Evolutionary conservation across 129 eudicot species (phyloP).

Genomic region (Helianthus tuberosus): DNA sequence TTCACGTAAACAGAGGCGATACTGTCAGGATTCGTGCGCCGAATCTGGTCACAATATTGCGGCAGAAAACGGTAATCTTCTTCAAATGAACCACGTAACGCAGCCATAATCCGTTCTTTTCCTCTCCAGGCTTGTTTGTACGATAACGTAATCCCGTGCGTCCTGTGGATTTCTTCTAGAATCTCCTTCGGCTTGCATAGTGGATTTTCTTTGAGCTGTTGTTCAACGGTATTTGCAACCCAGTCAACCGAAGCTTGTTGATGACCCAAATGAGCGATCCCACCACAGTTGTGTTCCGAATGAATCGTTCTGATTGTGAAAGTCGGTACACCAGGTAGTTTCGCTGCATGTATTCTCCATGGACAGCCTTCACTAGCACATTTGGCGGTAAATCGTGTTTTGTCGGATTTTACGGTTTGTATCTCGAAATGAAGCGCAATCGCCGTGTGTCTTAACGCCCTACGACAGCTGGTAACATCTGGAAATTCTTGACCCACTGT

Average conservation of each 20-base stretch:
- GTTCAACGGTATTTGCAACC: conserved; percentile 85
- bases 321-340: conserved; percentile 90
- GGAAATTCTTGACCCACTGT: conserved; percentile 89
- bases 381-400: conserved; percentile 84
- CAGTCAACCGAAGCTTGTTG: conserved; percentile 98
- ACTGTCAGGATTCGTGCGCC: conserved; percentile 79
- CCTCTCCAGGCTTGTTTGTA: conserved; percentile 99
- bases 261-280: conserved; percentile 86
- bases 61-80: conserved; percentile 84
- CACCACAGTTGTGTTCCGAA: conserved; percentile 71
- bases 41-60: conserved; percentile 82
- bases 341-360: conserved; percentile 92
- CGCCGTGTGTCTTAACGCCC: conserved; percentile 77
- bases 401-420: conserved; percentile 82
- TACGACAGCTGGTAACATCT: conserved; percentile 75
- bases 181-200: conserved; percentile 90
- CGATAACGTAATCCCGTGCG: conserved; percentile 85
- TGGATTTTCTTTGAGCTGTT: conserved; percentile 67
- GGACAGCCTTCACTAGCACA: conserved; percentile 90
- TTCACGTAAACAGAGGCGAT: conserved; percentile 81
- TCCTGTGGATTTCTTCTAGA: conserved; percentile 79
- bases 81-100: conserved; percentile 82
- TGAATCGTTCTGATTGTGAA: conserved; percentile 82
- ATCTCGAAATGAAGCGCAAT: conserved; percentile 90
- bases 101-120: conserved; percentile 84